phyloP scores from a whole-genome alignment of 2,329 filamentous ascomycete genomes.

The Polytolypa hystricis region DNA sequence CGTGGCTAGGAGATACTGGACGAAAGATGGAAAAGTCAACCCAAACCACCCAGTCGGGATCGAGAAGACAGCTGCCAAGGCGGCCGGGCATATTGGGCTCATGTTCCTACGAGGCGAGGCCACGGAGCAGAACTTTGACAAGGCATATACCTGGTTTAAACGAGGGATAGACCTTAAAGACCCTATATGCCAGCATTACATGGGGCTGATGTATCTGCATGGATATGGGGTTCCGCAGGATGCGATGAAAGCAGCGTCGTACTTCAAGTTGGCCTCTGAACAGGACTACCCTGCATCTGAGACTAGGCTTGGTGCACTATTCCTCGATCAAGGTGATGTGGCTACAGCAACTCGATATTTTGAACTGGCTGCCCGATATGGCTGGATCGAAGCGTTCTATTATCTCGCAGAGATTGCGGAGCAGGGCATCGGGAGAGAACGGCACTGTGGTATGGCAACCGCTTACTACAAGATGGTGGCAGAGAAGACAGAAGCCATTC shows the following conservation, averaged over 20 bases:
- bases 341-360: conserved; percentile 73
- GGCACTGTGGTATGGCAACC: conserved; percentile 64
- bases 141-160: conserved; percentile 72
- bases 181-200: conserved; percentile 69
- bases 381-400: conserved; percentile 81
- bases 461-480: conserved; percentile 74
- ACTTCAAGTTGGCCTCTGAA: conserved; percentile 68
- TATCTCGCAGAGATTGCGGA: conserved; percentile 82
- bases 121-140: conserved; percentile 63
- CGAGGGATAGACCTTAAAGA: conserved; percentile 67
- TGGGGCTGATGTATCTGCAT: conserved; percentile 73
- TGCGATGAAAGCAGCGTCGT: conserved; percentile 58
- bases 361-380: conserved; percentile 70
- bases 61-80: conserved; percentile 70
- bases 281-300: conserved; percentile 72
- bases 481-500: conserved; percentile 59
- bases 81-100: conserved; percentile 74
- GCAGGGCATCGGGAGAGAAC: conserved; percentile 67
- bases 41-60: conserved; percentile 58
- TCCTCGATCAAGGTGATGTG: conserved; percentile 82
- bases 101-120: conserved; percentile 88
- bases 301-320: conserved; percentile 70
- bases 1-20: conserved; percentile 74
- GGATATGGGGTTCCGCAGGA: conserved; percentile 65
- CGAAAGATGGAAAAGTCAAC: conserved; percentile 60